Evolutionary conservation across 306 rosid species (phyloP), one percentile per base, ranked within the genome.

Genomic region (Comarum palustre): DNA sequence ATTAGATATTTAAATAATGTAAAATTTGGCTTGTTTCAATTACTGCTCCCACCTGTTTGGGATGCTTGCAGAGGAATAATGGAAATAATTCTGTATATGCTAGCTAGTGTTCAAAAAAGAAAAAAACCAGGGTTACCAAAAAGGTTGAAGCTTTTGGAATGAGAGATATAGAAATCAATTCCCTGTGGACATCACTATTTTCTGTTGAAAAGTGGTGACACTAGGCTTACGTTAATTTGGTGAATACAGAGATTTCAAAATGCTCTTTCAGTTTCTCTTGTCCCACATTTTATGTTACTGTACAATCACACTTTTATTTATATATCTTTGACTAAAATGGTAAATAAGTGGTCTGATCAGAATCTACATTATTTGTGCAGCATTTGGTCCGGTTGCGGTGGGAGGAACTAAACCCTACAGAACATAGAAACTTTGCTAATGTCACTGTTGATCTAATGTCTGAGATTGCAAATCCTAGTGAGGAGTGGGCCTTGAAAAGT

Each of bases 401-500:
- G 99, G 97, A 88, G 50, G 99, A 91, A 83, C 73, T 94, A 72
- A 84, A 74, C 86, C 81, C 90, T 27, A 39, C 76, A 34, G 97
- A 91, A 75, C 90, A 66, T 73, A 87, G 81, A 79, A 83, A 84
- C 79, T 94, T 94, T 69, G 95, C 96, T 8, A 90, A 82, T 78
- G 87, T 83, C 46, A 79, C 95, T 17, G 45, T 91, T 69, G 92
- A 87, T 82, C 86, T 94, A 78, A 94, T 91, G 96, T 84, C 92
- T 55, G 95, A 91, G 74, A 82, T 87, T 81, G 95, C 96, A 15
- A 89, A 88, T 84, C 96, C 97, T 58, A 77, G 71, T 73, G 99
- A 91, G 80, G 84, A 87, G 79, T 94, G 99, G 99, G 89, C 97
- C 76, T 88, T 94, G 79, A 94, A 91, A 82, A 94, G 99, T 85